These are phyloP conservation scores for Suhomyces guaymorum DNA, from an alignment of 1,139 yeast genomes.

Conservation along the genomic window DNA sequence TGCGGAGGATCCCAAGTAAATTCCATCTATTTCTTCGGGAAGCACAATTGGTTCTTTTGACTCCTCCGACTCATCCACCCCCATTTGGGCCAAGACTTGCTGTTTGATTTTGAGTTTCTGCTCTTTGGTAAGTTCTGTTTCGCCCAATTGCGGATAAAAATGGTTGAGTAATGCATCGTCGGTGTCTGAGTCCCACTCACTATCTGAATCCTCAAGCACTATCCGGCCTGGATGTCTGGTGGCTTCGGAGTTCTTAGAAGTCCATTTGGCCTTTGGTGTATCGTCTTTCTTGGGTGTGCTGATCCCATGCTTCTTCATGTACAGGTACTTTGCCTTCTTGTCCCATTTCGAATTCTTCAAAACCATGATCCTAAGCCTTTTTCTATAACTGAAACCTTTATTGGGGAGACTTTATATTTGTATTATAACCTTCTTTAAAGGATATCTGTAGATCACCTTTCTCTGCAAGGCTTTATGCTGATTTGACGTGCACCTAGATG, in stretches of 20 bases:
- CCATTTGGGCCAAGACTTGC: slow-evolving; percentile 37
- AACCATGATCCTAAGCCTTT: slow-evolving; percentile 40
- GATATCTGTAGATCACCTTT: no score
- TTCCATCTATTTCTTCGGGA: slow-evolving; percentile 31
- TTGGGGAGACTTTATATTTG: no score
- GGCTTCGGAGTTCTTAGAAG: slow-evolving; percentile 26
- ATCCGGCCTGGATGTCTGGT: slow-evolving; percentile 13
- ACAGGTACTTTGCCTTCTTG: slow-evolving; percentile 42
- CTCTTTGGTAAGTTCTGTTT: slow-evolving; percentile 32
- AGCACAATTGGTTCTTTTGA: no score
- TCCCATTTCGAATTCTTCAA: slow-evolving; percentile 49
- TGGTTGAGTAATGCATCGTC: slow-evolving; percentile 46
- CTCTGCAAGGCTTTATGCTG: no score
- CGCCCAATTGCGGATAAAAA: slow-evolving; percentile 45
- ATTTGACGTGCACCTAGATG: no score
- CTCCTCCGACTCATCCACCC: slow-evolving; percentile 13
- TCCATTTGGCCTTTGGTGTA: slow-evolving; percentile 37
- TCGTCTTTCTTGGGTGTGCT: slow-evolving; percentile 2
- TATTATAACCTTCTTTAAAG: no score
- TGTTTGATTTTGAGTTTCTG: slow-evolving; percentile 39
- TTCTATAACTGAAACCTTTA: no score
- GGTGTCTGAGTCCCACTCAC: slow-evolving; percentile 47
- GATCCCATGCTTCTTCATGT: slow-evolving; percentile 43
- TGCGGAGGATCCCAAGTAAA: slow-evolving; percentile 40
- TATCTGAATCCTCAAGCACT: slow-evolving; percentile 35